Conservation (phyloP, 73 alveolate species). For the Halteria grandinella region DNA sequence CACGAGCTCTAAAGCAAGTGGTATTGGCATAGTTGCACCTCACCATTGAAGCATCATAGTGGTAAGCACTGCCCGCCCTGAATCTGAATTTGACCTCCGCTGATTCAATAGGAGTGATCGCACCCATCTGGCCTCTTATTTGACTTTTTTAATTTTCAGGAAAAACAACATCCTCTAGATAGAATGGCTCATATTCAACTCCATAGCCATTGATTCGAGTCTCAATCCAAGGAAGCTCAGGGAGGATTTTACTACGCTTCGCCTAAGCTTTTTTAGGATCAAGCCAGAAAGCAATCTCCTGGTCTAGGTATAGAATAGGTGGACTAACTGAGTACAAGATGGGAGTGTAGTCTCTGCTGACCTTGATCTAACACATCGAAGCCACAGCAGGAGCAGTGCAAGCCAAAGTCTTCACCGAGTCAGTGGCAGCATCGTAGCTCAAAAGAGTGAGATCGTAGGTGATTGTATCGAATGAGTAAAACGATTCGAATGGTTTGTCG, state of each 20-base stretch:
- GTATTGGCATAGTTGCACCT: neutral
- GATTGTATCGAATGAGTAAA: neutral
- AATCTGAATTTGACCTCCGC: conserved; percentile 10
- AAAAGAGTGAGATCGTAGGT: conserved; percentile 15
- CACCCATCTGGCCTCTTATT: conserved; percentile 14
- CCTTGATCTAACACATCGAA: neutral
- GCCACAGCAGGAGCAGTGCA: too few species aligned
- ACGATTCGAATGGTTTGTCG: neutral
- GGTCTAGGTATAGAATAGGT: neutral
- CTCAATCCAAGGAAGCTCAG: neutral
- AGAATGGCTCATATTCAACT: neutral
- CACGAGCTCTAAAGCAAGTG: conserved; percentile 12
- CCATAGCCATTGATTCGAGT: conserved; percentile 6
- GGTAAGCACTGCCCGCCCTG: conserved; percentile 2
- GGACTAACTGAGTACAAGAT: conserved; percentile 9
- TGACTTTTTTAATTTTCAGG: neutral
- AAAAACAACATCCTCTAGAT: neutral
- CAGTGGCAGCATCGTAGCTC: too few species aligned
- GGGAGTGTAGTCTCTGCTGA: conserved; percentile 37
- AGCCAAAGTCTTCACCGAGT: too few species aligned
- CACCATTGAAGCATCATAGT: neutral
- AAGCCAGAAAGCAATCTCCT: conserved; percentile 1
- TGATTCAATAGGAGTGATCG: neutral
- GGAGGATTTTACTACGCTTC: too few species aligned
- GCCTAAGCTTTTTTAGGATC: too few species aligned